phyloP scores from a whole-genome alignment of 441 rosid species.

The Lagerstroemia fauriei region DNA sequence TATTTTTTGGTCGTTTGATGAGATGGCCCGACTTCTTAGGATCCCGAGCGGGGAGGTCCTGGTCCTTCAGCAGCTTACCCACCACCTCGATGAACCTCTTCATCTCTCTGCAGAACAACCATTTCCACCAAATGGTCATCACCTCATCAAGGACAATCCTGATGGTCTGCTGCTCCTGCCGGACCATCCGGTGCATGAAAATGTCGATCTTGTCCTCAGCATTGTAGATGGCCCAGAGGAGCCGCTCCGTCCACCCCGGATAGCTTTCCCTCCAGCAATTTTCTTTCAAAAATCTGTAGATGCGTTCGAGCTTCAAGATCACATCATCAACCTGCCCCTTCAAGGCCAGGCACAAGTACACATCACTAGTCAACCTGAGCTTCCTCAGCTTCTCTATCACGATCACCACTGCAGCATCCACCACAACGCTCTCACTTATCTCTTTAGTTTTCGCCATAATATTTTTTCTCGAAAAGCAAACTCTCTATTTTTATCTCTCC shows the following conservation, averaged over 20 bases:
- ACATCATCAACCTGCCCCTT: neutral
- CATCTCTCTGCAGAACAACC: neutral
- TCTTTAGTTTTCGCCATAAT: neutral
- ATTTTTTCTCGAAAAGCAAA: neutral
- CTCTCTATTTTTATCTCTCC: neutral
- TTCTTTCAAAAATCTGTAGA: neutral
- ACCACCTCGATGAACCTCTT: neutral
- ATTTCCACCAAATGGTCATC: neutral
- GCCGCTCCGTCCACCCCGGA: neutral
- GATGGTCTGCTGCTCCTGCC: neutral
- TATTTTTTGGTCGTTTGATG: no score
- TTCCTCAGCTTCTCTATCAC: neutral
- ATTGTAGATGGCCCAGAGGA: neutral
- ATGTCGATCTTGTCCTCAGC: neutral
- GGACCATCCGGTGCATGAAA: neutral
- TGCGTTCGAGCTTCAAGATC: neutral
- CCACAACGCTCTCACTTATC: neutral
- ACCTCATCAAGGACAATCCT: neutral
- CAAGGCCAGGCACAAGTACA: neutral
- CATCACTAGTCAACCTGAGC: neutral
- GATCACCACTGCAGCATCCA: neutral
- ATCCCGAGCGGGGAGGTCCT: neutral
- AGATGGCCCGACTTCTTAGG: neutral
- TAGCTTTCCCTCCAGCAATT: neutral
- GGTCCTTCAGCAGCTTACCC: neutral